Percentiles rank a stretch among this genome's conserved stretches.
Conservation (phyloP, 2,329 filamentous ascomycete species). For the Talaromyces sp. region DNA sequence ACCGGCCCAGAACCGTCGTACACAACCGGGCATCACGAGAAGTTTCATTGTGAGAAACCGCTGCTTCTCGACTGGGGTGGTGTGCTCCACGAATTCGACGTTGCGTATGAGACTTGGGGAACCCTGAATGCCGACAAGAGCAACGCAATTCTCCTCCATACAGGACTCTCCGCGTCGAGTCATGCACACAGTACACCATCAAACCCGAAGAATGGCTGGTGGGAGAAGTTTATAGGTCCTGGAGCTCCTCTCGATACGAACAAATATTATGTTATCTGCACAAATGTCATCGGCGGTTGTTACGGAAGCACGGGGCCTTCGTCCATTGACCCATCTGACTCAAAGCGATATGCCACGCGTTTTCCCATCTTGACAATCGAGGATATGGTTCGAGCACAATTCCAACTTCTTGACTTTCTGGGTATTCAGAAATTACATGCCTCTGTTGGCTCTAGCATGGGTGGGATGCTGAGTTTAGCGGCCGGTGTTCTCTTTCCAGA, state of each 20-base stretch:
- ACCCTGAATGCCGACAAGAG: conserved; percentile 71
- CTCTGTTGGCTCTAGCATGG: conserved; percentile 95
- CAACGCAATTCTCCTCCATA: conserved; percentile 90
- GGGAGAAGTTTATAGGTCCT: conserved; percentile 96
- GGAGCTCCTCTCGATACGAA: conserved; percentile 81
- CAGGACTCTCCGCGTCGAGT: conserved; percentile 92
- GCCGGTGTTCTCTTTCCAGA: conserved; percentile 79
- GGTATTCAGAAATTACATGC: conserved; percentile 78
- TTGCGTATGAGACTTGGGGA: conserved; percentile 95
- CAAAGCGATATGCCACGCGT: conserved; percentile 82
- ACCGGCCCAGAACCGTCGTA: conserved; percentile 91
- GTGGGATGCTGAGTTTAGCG: conserved; percentile 93
- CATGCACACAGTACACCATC: conserved; percentile 87
- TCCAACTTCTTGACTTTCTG: conserved; percentile 76
- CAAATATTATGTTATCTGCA: conserved; percentile 91
- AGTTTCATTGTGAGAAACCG: conserved; percentile 69
- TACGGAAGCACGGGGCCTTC: conserved; percentile 92
- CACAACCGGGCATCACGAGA: conserved; percentile 79
- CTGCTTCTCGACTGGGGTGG: conserved; percentile 93
- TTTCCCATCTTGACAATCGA: conserved; percentile 95
- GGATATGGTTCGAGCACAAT: conserved; percentile 97
- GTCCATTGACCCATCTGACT: conserved; percentile 82
- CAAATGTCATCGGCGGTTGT: conserved; percentile 93
- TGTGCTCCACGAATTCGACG: conserved; percentile 78
- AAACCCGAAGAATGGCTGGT: conserved; percentile 92